Conservation (phyloP, 2,329 filamentous ascomycete species). For the Chrysosporium keratinophilum region DNA sequence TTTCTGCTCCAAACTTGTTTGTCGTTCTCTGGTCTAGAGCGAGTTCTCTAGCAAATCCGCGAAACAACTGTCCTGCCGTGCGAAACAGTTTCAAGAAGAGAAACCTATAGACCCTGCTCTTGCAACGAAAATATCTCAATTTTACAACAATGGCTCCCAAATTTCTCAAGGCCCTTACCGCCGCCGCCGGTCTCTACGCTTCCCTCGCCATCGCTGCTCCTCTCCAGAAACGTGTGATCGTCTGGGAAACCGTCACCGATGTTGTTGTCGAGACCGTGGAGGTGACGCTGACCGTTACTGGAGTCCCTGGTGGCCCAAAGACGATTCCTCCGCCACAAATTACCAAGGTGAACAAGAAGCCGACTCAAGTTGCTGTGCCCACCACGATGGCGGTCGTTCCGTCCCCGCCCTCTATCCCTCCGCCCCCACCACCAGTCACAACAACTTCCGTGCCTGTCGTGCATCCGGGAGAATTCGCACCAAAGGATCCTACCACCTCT, state of each 20-base stretch:
- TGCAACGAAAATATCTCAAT: neutral
- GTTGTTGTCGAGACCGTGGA: conserved; percentile 26
- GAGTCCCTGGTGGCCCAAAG: conserved; percentile 40
- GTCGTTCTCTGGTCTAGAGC: conserved; percentile 8
- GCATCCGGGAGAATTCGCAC: neutral
- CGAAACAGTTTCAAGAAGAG: neutral
- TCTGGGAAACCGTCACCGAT: conserved; percentile 18
- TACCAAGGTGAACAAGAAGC: conserved; percentile 17
- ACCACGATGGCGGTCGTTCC: conserved; percentile 41
- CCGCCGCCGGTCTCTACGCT: conserved; percentile 16
- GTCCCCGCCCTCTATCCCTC: neutral
- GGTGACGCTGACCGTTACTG: conserved; percentile 35
- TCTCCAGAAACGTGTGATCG: conserved; percentile 12
- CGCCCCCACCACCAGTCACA: neutral
- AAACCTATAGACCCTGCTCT: neutral
- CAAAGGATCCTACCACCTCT: neutral
- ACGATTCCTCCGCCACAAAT: conserved; percentile 31
- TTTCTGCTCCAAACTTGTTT: neutral
- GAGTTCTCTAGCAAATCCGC: conserved; percentile 4
- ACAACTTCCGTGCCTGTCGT: neutral
- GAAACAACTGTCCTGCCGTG: neutral
- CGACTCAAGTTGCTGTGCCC: conserved; percentile 34
- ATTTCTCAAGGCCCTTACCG: conserved; percentile 17
- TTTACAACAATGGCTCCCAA: conserved; percentile 15
- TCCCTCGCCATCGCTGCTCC: conserved; percentile 15